Evolutionary conservation across 768 basidiomycete genomes (phyloP), one percentile per base, ranked within the genome.

Genomic region (Termitomyces sp.): DNA sequence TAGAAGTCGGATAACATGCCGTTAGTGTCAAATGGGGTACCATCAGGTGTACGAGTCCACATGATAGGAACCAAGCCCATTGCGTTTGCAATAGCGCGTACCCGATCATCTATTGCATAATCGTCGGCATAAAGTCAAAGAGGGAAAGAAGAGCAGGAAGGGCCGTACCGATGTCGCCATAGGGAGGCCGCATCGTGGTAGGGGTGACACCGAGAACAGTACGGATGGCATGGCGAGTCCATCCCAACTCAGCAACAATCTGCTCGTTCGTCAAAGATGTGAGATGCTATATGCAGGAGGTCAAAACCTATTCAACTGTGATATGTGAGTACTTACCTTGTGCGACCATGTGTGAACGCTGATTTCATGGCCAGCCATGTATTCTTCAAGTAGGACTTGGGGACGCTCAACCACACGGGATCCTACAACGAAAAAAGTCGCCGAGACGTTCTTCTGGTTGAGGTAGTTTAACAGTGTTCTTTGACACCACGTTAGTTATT

Each of bases 331-430:
- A 67, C 77, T 18, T 58, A 84, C 88, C 57, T 74, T 82, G 70
- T 96, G 95, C 0, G 91, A 91, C 95, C 95, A 98, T 12, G 93
- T 95, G 73, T 94, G 92, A 2, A 93, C 87, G 61, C 85, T 84
- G 66, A 91, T 86, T 70, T 93, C 89, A 68, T 92, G 85, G 46
- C 89, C 88, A 27, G 73, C 57, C 87, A 91, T 88, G 73, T 90
- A 91, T 67, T 91, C 88, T 65, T 91, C 85, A 52, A 90, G 73
- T 18, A 98, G 78, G 59, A 94, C 82, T 15, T 76, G 68, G 13
- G 95, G 89, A 51, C 85, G 81, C 57, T 92, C 89, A 61, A 95
- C 80, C 57, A 89, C 87, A 59, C 95, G 91, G 45, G 89, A 91
- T 54, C 91, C 91, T 3, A 93, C 86, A 48, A 93, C 86, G 77